These are phyloP conservation scores for Besnoitia besnoiti DNA, from an alignment of 169 alveolate genomes.

Conservation along the genomic window DNA sequence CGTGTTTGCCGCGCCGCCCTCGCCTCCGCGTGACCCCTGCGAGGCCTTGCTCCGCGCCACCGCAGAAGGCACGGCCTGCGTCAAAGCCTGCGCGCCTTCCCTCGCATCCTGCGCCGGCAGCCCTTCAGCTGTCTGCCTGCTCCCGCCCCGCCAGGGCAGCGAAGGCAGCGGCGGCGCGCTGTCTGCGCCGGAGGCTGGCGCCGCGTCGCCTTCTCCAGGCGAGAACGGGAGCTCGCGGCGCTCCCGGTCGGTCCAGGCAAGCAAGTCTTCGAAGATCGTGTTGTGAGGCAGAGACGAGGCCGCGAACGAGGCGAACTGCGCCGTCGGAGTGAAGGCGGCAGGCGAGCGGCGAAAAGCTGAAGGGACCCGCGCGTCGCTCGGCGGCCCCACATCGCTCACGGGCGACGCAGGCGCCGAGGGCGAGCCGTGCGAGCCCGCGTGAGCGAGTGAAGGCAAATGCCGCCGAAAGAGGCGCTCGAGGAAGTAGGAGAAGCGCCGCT, in stretches of 20 bases:
- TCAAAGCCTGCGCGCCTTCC: not conserved
- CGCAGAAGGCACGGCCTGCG: not conserved
- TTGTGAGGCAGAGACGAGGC: not conserved
- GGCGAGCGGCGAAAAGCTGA: not conserved
- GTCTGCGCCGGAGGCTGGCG: too few species aligned
- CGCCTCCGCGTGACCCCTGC: not conserved
- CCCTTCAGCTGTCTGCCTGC: not conserved
- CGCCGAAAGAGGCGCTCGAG: too few species aligned
- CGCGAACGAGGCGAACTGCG: not conserved
- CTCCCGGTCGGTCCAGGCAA: not conserved
- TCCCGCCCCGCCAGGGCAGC: not conserved
- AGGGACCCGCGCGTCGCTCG: not conserved
- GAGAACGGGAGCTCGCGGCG: not conserved
- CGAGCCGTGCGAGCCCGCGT: too few species aligned
- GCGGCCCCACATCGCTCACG: too few species aligned
- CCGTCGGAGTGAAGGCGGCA: not conserved
- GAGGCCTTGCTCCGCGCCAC: not conserved
- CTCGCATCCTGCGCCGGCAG: not conserved
- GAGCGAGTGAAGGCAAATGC: too few species aligned
- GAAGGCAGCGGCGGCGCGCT: too few species aligned
- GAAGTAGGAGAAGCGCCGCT: too few species aligned
- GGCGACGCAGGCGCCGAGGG: too few species aligned
- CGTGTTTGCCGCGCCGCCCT: too few species aligned
- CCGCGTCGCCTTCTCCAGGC: not conserved
- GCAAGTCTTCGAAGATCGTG: conserved; percentile 13